Evolutionary conservation across 495 filamentous ascomycete genomes (phyloP).

Genomic region (Hypomontagnella submonticulosa): DNA sequence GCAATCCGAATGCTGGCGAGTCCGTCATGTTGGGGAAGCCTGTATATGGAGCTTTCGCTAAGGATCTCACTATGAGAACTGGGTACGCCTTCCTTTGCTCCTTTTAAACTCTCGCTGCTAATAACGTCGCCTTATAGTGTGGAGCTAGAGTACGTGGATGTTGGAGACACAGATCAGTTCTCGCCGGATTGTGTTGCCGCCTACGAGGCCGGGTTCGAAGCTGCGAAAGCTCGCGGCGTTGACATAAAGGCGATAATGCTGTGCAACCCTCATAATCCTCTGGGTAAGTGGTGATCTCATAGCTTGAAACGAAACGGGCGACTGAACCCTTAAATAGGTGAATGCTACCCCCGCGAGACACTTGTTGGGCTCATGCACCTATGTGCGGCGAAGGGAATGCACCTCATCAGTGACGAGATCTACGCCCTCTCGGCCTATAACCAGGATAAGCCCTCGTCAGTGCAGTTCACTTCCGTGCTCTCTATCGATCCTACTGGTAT

Average conservation of each 20-base stretch:
- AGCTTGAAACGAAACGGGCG: not conserved
- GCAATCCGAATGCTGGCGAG: conserved; percentile 57
- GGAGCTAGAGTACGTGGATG: conserved; percentile 54
- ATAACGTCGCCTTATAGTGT: conserved; percentile 45
- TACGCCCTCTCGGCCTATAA: conserved; percentile 68
- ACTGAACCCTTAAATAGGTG: conserved; percentile 37
- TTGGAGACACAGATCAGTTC: conserved; percentile 60
- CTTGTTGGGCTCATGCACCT: conserved; percentile 61
- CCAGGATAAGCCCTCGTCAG: conserved; percentile 46
- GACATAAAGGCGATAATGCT: conserved; percentile 64
- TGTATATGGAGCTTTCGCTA: conserved; percentile 60
- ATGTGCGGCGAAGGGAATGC: conserved; percentile 65
- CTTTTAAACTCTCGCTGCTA: not conserved
- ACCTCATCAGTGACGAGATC: conserved; percentile 72
- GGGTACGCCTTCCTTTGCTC: conserved; percentile 27
- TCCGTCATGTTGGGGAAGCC: conserved; percentile 62
- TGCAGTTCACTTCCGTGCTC: conserved; percentile 64
- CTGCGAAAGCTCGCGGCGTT: conserved; percentile 37
- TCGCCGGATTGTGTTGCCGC: conserved; percentile 38
- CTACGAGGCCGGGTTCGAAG: conserved; percentile 41
- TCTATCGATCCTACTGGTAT: conserved; percentile 59
- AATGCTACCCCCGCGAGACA: conserved; percentile 63
- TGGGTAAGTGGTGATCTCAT: conserved; percentile 50
- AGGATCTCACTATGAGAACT: conserved; percentile 44
- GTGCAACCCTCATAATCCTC: conserved; percentile 71